Conservation (phyloP, 176 grass and related monocot species). For the Carex myosuroides region DNA sequence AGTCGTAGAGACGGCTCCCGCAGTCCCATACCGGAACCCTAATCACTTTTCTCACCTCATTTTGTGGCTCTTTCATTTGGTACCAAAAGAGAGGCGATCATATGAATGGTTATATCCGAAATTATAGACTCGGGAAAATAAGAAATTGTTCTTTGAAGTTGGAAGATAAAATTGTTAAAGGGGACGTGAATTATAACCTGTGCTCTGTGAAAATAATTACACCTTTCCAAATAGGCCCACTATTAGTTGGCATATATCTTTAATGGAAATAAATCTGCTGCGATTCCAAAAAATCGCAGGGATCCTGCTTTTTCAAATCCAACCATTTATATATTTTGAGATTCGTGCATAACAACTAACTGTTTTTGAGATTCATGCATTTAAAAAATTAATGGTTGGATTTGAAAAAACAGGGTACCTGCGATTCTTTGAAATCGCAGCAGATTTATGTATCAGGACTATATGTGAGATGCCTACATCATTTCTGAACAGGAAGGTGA, state of each 20-base stretch:
- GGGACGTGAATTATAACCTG: neutral
- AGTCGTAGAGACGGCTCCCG: constrained; percentile 16
- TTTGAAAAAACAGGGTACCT: too few relatives aligned
- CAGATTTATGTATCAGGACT: neutral
- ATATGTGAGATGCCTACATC: neutral
- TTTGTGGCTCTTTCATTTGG: neutral
- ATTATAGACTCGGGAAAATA: neutral
- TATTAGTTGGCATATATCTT: neutral
- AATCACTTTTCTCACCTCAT: neutral
- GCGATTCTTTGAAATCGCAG: too few relatives aligned
- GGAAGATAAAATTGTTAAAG: neutral
- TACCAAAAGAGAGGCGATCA: neutral
- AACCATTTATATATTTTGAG: too few relatives aligned
- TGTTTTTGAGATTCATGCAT: too few relatives aligned
- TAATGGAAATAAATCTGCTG: too few relatives aligned
- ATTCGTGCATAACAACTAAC: too few relatives aligned
- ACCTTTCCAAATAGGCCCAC: neutral
- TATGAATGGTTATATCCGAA: neutral
- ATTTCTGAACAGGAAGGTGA: neutral
- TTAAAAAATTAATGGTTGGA: too few relatives aligned
- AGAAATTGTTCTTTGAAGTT: neutral
- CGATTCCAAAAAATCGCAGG: too few relatives aligned
- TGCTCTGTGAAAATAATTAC: neutral
- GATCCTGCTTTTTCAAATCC: too few relatives aligned
- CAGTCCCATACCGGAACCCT: constrained; percentile 12